phyloP scores from a whole-genome alignment of 257 asterid species.

The Jaltomata sinuosa region DNA sequence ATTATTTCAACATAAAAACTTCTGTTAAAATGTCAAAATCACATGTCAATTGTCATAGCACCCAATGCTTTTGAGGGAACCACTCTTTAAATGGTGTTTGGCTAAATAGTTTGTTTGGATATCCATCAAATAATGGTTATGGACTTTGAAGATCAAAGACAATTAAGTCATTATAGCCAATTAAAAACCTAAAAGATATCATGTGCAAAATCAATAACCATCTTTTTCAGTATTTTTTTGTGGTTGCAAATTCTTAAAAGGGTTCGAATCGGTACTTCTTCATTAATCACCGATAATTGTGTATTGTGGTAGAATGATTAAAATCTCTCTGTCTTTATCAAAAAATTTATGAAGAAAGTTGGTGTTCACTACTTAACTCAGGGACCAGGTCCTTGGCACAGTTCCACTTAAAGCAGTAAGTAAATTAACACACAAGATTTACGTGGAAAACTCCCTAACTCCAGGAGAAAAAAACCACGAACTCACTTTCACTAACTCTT shows the following conservation, averaged over 20 bases:
- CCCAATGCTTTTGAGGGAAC: not conserved
- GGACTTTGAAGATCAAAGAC: not conserved
- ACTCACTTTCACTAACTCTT: no score
- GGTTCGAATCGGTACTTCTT: not conserved
- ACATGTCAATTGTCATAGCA: not conserved
- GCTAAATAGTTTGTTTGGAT: not conserved
- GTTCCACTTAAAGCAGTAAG: no score
- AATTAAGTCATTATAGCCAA: not conserved
- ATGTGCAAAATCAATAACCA: not conserved
- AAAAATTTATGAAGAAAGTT: no score
- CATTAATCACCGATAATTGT: not conserved
- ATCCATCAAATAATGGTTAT: not conserved
- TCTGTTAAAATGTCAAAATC: not conserved
- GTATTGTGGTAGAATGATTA: no score
- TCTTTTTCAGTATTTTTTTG: not conserved
- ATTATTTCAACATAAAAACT: no score
- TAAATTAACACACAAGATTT: no score
- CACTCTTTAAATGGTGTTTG: not conserved
- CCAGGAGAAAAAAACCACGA: no score
- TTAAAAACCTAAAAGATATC: not conserved
- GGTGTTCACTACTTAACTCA: no score
- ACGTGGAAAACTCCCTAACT: no score
- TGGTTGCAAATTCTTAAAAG: not conserved
- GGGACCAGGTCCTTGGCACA: no score
- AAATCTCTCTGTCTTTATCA: no score